Base-by-base conservation (phyloP, 768 basidiomycete species). In the Psilocybe cubensis region DNA sequence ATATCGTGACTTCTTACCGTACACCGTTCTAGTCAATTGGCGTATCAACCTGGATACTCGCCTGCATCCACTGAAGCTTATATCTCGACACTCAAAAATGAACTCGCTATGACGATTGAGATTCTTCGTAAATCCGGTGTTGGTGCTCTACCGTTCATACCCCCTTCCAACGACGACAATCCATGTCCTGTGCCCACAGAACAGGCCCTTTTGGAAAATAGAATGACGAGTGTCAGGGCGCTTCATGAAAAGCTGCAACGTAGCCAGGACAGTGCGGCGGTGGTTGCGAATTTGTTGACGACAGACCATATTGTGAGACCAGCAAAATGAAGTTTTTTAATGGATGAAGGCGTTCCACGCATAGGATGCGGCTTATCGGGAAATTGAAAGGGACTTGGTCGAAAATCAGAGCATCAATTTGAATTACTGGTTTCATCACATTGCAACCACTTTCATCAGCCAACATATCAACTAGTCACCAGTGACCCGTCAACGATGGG, bases 1-100 rank as follows among this genome's bases (percentile, higher is more conserved):
- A n/a, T n/a, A n/a, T n/a, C n/a, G n/a, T n/a, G n/a, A n/a, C n/a
- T n/a, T n/a, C n/a, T n/a, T n/a, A n/a, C n/a, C n/a, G n/a, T n/a
- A n/a, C n/a, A n/a, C n/a, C n/a, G n/a, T n/a, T n/a, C n/a, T n/a
- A 42, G 52, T 56, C 82, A 87, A 68, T 79, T 82, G 35, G 85
- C 87, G 21, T 89, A 88, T 68, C 82, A 83, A 55, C 64, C 76
- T 0, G 83, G 81, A 24, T 80, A 74, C 48, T 83, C 74, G 51
- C 82, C 86, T 3, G 70, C 75, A 5, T 81, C 85, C 50, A 85
- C 85, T 1, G 74, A 83, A 84, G 86, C 76, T 23, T 76, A 85
- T 58, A 68, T 87, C 48, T 67, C 67, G 0, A 68, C 79, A 0
- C 77, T 89, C n/a, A 81, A 82, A 51, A 81, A 84, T 61, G 73